Percentiles rank a stretch among this genome's conserved stretches.
These are phyloP conservation scores for Ophiostoma populinum DNA, from an alignment of 2,329 filamentous ascomycete genomes.

Conservation along the genomic window DNA sequence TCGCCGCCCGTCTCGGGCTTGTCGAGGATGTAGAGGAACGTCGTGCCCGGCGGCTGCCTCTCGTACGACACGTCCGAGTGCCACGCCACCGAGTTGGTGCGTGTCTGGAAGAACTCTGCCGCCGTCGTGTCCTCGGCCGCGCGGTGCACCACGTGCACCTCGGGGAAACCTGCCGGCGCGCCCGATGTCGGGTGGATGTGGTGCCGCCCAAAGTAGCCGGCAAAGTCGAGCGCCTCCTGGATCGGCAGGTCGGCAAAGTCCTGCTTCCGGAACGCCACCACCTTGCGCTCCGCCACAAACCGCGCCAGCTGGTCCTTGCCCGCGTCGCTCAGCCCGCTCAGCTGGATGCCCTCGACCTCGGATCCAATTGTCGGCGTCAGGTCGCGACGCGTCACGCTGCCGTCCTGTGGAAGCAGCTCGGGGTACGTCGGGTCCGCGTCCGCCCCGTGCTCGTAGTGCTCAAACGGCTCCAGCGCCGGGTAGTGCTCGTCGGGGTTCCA, in stretches of 20 bases:
- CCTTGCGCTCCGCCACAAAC: constrained; percentile 51
- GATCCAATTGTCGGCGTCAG: constrained; percentile 52
- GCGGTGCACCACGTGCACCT: constrained; percentile 58
- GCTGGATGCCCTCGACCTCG: constrained; percentile 49
- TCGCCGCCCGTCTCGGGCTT: constrained; percentile 66
- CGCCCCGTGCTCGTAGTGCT: constrained; percentile 52
- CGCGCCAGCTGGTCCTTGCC: constrained; percentile 55
- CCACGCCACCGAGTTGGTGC: constrained; percentile 57
- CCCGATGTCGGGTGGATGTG: constrained; percentile 61
- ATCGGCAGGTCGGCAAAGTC: constrained; percentile 48
- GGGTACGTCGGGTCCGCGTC: constrained; percentile 46
- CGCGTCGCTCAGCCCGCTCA: constrained; percentile 41
- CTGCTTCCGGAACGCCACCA: constrained; percentile 54
- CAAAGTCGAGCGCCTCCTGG: constrained; percentile 44
- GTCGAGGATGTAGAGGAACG: constrained; percentile 79
- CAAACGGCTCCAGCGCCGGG: constrained; percentile 44
- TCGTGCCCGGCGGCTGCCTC: constrained; percentile 39
- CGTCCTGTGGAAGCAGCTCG: constrained; percentile 37
- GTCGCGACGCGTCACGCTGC: constrained; percentile 28
- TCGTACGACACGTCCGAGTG: constrained; percentile 9
- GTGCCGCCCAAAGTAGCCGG: constrained; percentile 40
- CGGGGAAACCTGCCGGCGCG: constrained; percentile 48
- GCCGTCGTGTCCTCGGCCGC: constrained; percentile 45
- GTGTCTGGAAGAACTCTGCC: constrained; percentile 41
- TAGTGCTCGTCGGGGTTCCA: constrained; percentile 43